Evolutionary conservation across 768 basidiomycete genomes (phyloP).

Genomic region (Tylopilus vinaceipallidus): DNA sequence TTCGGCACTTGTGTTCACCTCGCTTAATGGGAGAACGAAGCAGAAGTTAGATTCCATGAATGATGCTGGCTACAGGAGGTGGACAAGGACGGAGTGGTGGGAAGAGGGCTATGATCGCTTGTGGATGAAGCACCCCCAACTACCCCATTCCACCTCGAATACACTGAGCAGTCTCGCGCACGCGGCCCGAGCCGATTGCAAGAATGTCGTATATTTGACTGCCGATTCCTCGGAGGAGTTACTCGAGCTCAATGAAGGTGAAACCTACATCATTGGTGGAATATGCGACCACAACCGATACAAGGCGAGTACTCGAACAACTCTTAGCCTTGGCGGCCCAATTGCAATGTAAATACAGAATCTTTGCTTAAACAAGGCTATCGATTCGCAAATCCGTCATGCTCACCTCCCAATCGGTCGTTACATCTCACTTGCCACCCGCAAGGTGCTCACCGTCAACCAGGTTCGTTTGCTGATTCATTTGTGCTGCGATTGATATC

Average conservation of each 20-base stretch:
- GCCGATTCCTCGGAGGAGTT: slow-evolving; percentile 91
- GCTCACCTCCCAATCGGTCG: slow-evolving; percentile 95
- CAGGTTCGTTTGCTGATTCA: slow-evolving; percentile 46
- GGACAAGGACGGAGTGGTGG: slow-evolving; percentile 86
- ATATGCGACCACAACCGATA: slow-evolving; percentile 96
- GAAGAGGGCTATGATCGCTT: slow-evolving; percentile 66
- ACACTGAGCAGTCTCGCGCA: not conserved
- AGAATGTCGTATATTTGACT: slow-evolving; percentile 84
- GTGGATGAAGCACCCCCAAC: slow-evolving; percentile 43
- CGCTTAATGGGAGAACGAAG: slow-evolving; percentile 69
- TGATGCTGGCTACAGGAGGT: slow-evolving; percentile 71
- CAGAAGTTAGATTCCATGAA: slow-evolving; percentile 62
- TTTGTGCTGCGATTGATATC: not conserved
- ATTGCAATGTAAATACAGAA: slow-evolving; percentile 48
- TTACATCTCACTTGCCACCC: slow-evolving; percentile 80
- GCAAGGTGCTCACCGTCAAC: slow-evolving; percentile 97
- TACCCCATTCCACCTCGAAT: not conserved
- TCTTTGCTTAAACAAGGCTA: slow-evolving; percentile 86
- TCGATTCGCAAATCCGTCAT: slow-evolving; percentile 67
- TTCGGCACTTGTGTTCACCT: slow-evolving; percentile 71
- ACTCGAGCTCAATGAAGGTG: slow-evolving; percentile 73
- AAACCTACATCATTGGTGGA: slow-evolving; percentile 94
- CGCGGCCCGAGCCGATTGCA: slow-evolving; percentile 31
- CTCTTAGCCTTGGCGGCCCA: slow-evolving; percentile 5
- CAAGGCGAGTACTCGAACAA: slow-evolving; percentile 52